A percentile compares a stretch with the other conserved stretches of the same genome.
Evolutionary conservation across 2,329 filamentous ascomycete genomes (phyloP).

Genomic region (Camillea tinctor): DNA sequence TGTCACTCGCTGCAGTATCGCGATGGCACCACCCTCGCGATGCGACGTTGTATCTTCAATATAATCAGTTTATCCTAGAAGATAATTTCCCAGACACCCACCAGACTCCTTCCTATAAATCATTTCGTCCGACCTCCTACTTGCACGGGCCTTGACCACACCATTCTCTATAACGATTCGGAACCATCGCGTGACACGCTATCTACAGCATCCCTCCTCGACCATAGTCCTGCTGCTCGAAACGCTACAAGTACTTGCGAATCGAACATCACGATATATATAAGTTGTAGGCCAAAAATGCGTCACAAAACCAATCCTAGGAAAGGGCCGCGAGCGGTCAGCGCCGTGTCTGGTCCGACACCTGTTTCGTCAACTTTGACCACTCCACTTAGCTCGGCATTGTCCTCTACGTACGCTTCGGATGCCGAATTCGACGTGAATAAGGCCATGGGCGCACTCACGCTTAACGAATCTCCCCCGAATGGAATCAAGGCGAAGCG

Average conservation of each 20-base stretch:
- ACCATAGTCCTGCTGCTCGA: not conserved
- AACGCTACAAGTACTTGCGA: not conserved
- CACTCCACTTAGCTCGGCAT: slow-evolving; percentile 38
- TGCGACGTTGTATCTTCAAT: slow-evolving; percentile 33
- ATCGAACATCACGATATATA: not conserved
- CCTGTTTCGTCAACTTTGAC: slow-evolving; percentile 34
- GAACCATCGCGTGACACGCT: slow-evolving; percentile 12
- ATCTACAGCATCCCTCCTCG: not conserved
- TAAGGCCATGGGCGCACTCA: slow-evolving; percentile 45
- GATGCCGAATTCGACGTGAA: slow-evolving; percentile 39
- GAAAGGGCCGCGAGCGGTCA: slow-evolving; percentile 34
- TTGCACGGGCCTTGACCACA: slow-evolving; percentile 1
- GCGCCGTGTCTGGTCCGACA: slow-evolving; percentile 25
- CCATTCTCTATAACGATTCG: slow-evolving; percentile 1
- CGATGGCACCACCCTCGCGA: slow-evolving; percentile 58
- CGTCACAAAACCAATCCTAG: slow-evolving; percentile 26
- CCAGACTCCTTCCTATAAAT: slow-evolving; percentile 9
- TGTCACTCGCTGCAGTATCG: slow-evolving; percentile 42
- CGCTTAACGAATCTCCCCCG: slow-evolving; percentile 36
- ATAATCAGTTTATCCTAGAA: slow-evolving; percentile 20
- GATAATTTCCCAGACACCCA: slow-evolving; percentile 3
- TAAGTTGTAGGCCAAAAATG: slow-evolving; percentile 16
- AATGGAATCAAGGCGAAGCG: slow-evolving; percentile 30
- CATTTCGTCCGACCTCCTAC: not conserved
- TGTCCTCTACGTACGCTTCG: slow-evolving; percentile 37